Base-by-base conservation (phyloP, 164 flowering plant genomes). In the Tinospora cordifolia region DNA sequence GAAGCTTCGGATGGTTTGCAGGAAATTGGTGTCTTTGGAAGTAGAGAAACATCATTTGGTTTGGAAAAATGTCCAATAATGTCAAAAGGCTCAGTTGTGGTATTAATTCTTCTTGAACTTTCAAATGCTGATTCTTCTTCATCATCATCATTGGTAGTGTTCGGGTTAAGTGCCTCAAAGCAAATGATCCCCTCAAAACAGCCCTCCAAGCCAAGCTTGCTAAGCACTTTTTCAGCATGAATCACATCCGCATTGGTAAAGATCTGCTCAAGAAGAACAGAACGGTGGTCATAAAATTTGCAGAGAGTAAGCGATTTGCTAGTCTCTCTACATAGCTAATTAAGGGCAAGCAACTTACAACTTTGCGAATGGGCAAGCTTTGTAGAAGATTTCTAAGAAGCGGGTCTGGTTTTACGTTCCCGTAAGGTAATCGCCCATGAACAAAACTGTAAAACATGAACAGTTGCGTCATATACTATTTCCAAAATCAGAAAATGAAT, bases 1-100 rank as follows among this genome's bases (percentile, higher is more conserved):
- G 98, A 86, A 34, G 77, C 68, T 72, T 81, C 87, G 67, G 79
- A 84, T 7, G 99, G 99, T 75, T 95, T 95, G 87, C 99, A 95
- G 67, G 87, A 74, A 58, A 92, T 71, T 59, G 93, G 90, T 13
- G 97, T 83, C 75, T 40, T 78, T 22, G 93, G 94, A 41, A 82
- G 79, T 60, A 40, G 83, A 3, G 77, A 4, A 30, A 62, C 77
- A 54, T 76, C 41, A 74, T 77, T 68, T 40, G 81, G 81, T 62
- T 40, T 65, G 27, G 71, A 62, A 51, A 69, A 72, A 72, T 80
- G 71, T n/a, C 77, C 79, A 47, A 76, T 46, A 19, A 82, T 76
- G 81, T 86, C 87, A 59, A 79, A 83, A 26, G 67, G 57, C 62
- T 58, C 72, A 40, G 58, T 38, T n/a, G 38, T 64, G 25, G 74